Conservation (phyloP, 768 basidiomycete species). For the Tephrocybe sp. region DNA sequence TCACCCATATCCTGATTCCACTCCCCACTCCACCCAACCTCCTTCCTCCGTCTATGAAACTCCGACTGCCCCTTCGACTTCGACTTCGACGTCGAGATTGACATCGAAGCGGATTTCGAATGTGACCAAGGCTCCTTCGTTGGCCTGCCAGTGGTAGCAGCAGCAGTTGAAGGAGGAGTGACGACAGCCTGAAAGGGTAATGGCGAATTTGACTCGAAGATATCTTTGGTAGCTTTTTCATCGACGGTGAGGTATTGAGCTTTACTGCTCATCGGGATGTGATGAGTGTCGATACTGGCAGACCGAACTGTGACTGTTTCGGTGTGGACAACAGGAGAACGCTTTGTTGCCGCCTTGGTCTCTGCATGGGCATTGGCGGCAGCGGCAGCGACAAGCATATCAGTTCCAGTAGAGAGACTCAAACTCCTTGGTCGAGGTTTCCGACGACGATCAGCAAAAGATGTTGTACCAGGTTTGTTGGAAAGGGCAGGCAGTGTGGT, state of each 20-base stretch:
- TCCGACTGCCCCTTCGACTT: constrained; percentile 3
- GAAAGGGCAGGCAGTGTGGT: neutral
- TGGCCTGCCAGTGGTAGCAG: neutral
- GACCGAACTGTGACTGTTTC: neutral
- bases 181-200: constrained; percentile 13
- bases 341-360: neutral
- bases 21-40: constrained; percentile 31
- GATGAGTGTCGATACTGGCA: neutral
- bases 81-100: neutral
- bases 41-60: constrained; percentile 16
- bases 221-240: constrained; percentile 13
- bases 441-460: constrained; percentile 14
- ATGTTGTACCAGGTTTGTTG: neutral
- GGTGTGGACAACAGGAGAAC: neutral
- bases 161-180: neutral
- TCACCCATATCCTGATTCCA: constrained; percentile 30
- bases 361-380: neutral
- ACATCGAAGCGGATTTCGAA: constrained; percentile 1
- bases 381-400: constrained; percentile 7
- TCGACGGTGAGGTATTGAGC: neutral
- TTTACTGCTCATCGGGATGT: too few relatives aligned
- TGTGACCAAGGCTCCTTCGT: too few relatives aligned
- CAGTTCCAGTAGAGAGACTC: constrained; percentile 14
- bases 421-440: constrained; percentile 17
- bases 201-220: constrained; percentile 11